Conservation (phyloP, 2,329 filamentous ascomycete species). For the Colletotrichum sp. region DNA sequence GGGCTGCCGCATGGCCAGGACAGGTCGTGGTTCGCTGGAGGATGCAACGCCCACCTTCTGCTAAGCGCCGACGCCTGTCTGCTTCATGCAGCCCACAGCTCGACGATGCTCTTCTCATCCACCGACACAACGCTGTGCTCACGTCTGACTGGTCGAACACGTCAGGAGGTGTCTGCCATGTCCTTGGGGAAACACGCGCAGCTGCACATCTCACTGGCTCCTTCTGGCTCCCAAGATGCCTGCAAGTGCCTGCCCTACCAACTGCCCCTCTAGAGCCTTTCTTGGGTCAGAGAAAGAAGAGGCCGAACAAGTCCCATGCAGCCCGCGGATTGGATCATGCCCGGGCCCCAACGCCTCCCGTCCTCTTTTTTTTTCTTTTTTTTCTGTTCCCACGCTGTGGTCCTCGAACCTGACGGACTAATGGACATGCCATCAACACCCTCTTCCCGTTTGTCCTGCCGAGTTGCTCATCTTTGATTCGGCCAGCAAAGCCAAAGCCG, state of each 20-base stretch:
- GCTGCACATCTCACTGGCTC: constrained; percentile 35
- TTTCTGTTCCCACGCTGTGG: neutral
- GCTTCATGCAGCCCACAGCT: constrained; percentile 49
- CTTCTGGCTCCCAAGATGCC: constrained; percentile 6
- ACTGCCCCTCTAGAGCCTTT: neutral
- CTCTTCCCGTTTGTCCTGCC: neutral
- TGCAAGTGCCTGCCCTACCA: constrained; percentile 8
- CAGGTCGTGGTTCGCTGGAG: constrained; percentile 41
- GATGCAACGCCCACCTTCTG: constrained; percentile 45
- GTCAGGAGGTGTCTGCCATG: constrained; percentile 16
- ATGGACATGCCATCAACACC: neutral
- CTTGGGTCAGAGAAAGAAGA: neutral
- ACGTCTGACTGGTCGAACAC: constrained; percentile 33
- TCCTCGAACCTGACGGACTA: neutral
- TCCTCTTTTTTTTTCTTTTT: neutral
- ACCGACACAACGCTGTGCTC: constrained; percentile 29
- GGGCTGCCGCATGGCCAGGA: constrained; percentile 31
- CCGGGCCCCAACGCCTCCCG: neutral
- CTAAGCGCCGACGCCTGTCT: constrained; percentile 64
- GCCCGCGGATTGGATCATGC: neutral
- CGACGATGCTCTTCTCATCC: constrained; percentile 27
- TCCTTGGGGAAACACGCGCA: constrained; percentile 37
- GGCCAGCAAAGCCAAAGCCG: neutral
- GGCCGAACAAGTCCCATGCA: neutral
- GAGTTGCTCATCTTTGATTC: neutral